Evolutionary conservation across 202 grass and related monocot genomes (phyloP), one percentile per base, ranked within the genome.

Genomic region (Hordeum pubiflorum): DNA sequence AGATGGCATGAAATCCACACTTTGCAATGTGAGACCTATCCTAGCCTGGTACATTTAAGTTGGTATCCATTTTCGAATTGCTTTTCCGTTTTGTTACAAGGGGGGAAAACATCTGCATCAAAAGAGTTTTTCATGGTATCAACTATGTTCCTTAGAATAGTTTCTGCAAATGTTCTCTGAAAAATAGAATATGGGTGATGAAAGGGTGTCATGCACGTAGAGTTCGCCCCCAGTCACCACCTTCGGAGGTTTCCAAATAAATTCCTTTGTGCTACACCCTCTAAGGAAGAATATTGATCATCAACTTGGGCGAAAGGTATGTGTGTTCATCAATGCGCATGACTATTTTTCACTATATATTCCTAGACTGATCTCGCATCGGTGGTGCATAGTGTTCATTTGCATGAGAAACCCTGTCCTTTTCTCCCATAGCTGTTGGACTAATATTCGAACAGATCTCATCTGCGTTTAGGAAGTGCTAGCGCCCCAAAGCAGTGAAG

Each of bases 391-490:
- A 32, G 79, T 22, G 34, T 60, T 69, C 22, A 24, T 14, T 20
- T 21, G 31, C 52, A 72, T 15, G 66, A 44, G 38, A 13, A 29
- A 13, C 4, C 0, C 2, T 23, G 52, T 81, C 78, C 15, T 81
- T 76, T 50, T 76, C 54, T 52, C 3, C 23, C 46, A 26, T 31
- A 76, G 4, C 7, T 61, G n/a, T 81, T 86, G 61, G 74, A 52
- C 29, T 69, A n/a, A 61, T 72, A 81, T 86, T 86, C 78, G 71
- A 54, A 15, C 71, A 59, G 69, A 81, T 81, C 84, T 17, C 72
- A 81, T 86, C 22, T 21, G 29, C 39, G 32, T 46, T 50, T 72
- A n/a, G 7, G 23, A 39, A 63, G 59, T 32, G 65, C 41, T 46
- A 72, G 65, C 12, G n/a, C 67, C 57, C 12, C 46, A 54, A 64